phyloP scores from a whole-genome alignment of 495 filamentous ascomycete genomes.

The Penicillium ochrochloron region DNA sequence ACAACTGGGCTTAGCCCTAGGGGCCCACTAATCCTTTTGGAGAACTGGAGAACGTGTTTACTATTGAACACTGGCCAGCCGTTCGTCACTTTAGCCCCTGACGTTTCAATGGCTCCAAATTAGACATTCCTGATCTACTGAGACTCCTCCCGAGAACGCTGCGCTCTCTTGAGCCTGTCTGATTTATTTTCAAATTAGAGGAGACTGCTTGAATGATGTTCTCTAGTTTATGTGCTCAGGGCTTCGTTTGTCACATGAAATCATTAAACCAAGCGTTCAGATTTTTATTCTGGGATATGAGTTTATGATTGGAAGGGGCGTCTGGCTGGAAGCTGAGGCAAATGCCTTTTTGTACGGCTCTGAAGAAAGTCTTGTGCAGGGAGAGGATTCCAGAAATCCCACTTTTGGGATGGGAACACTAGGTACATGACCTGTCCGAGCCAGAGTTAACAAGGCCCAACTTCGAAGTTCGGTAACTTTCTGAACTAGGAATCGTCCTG shows the following conservation, averaged over 20 bases:
- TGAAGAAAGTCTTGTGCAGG: conserved; percentile 20
- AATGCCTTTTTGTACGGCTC: conserved; percentile 24
- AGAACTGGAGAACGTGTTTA: not conserved
- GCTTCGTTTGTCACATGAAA: conserved; percentile 7
- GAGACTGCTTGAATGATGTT: not conserved
- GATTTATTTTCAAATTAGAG: not conserved
- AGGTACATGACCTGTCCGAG: conserved; percentile 22
- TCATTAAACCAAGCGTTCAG: not conserved
- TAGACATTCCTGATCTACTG: not conserved
- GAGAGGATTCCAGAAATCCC: conserved; percentile 6
- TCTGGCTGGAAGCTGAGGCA: conserved; percentile 18
- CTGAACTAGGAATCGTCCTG: conserved; percentile 11
- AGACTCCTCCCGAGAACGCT: not conserved
- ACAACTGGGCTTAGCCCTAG: not conserved
- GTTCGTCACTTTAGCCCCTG: not conserved
- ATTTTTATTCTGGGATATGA: conserved; percentile 1
- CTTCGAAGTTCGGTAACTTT: conserved; percentile 9
- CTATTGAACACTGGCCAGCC: not conserved
- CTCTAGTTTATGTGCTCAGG: not conserved
- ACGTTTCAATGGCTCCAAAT: not conserved
- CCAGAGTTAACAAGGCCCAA: conserved; percentile 24
- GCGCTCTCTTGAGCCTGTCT: not conserved
- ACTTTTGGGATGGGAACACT: conserved; percentile 16
- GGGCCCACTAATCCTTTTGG: not conserved
- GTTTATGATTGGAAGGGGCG: not conserved